Evolutionary conservation across 129 eudicot genomes (phyloP).

Genomic region (Smallanthus sonchifolius): DNA sequence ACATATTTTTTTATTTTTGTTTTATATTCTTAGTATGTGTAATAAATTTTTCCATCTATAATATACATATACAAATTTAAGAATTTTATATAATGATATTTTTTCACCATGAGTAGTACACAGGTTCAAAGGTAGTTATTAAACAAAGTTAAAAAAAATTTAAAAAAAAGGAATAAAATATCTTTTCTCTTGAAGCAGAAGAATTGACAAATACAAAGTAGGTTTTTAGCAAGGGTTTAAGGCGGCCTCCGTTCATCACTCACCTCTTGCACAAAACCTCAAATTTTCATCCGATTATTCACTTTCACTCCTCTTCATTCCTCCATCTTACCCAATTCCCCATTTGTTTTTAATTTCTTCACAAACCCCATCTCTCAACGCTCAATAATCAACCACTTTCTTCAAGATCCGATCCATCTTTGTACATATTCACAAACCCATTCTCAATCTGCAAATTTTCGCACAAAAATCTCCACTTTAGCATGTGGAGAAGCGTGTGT

Average conservation of each 20-base stretch:
- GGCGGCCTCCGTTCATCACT: constrained; percentile 43
- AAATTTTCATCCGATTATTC: not conserved
- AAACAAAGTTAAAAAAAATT: not conserved
- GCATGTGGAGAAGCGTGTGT: constrained; percentile 66
- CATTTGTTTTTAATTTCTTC: not conserved
- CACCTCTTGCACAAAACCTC: constrained; percentile 16
- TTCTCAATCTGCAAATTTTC: not conserved
- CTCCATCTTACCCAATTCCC: not conserved
- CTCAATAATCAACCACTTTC: not conserved
- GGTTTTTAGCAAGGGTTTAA: constrained; percentile 64
- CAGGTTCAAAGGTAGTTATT: no score
- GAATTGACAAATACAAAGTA: constrained; percentile 10
- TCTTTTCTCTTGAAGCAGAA: not conserved
- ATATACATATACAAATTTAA: no score
- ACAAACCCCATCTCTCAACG: not conserved
- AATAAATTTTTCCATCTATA: no score
- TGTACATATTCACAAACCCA: constrained; percentile 19
- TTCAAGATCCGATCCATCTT: constrained; percentile 2
- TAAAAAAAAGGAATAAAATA: not conserved
- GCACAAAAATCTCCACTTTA: constrained; percentile 17
- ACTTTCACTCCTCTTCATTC: not conserved
- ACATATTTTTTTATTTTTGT: no score
- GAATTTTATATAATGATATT: no score
- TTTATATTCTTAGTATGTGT: no score
- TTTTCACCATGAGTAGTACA: no score